Evolutionary conservation across 1,139 yeast genomes (phyloP).

Genomic region (Pneumocystis oryctolagi): DNA sequence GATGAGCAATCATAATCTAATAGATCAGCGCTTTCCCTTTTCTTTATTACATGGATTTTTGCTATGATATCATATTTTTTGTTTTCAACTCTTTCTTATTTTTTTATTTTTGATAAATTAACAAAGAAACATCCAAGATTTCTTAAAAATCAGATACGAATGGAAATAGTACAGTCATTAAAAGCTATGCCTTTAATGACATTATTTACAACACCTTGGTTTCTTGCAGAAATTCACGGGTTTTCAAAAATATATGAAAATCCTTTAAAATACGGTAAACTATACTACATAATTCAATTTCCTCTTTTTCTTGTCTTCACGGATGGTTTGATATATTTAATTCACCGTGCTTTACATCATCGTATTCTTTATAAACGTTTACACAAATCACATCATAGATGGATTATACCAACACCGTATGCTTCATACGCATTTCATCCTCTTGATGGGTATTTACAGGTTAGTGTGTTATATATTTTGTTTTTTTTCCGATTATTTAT

Average conservation of each 20-base stretch:
- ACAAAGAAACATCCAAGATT: conserved; percentile 93
- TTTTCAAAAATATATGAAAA: conserved; percentile 62
- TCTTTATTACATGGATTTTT: conserved; percentile 58
- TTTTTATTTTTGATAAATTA: conserved; percentile 66
- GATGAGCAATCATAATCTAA: conserved; percentile 22
- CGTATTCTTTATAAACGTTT: conserved; percentile 68
- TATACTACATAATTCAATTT: conserved; percentile 47
- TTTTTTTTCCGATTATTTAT: background rate
- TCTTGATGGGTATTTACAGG: conserved; percentile 77
- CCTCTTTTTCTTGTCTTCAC: conserved; percentile 79
- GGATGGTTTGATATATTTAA: conserved; percentile 78
- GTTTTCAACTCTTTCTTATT: conserved; percentile 64
- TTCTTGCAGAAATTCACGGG: conserved; percentile 68
- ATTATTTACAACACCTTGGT: conserved; percentile 73
- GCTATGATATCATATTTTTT: conserved; percentile 68
- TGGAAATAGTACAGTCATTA: conserved; percentile 63
- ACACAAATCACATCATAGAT: conserved; percentile 98
- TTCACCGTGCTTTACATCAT: conserved; percentile 88
- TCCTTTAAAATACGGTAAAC: conserved; percentile 52
- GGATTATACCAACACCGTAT: conserved; percentile 97
- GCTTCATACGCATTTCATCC: conserved; percentile 99
- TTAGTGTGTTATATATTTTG: background rate
- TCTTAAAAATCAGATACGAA: conserved; percentile 74
- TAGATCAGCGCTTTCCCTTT: conserved; percentile 24
- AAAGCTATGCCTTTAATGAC: conserved; percentile 85